Conservation (phyloP, 2,329 filamentous ascomycete genomes). For the Corinectria fuckeliana region DNA sequence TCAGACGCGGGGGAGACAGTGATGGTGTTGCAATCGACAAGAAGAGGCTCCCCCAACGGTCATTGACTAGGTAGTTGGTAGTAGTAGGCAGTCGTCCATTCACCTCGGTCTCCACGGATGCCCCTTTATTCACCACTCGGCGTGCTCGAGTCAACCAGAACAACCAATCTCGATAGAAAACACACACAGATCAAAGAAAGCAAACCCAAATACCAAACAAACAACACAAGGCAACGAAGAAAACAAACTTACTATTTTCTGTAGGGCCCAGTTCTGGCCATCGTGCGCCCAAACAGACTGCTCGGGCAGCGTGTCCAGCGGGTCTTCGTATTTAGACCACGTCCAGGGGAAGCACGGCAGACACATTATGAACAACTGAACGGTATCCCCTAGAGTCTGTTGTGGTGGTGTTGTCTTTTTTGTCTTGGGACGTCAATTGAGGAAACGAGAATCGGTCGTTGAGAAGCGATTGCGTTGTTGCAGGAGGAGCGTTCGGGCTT, state of each 20-base stretch:
- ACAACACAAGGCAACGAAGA: background rate
- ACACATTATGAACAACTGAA: slow-evolving; percentile 50
- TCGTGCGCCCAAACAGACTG: slow-evolving; percentile 52
- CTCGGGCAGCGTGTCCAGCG: slow-evolving; percentile 45
- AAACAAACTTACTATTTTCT: slow-evolving; percentile 46
- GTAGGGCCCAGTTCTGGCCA: slow-evolving; percentile 46
- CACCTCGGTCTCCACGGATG: background rate
- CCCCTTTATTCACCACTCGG: background rate
- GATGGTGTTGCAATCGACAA: background rate
- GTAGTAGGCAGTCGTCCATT: background rate
- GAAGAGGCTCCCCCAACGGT: background rate
- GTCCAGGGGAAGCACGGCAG: slow-evolving; percentile 60
- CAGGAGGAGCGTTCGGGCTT: background rate
- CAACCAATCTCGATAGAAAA: background rate
- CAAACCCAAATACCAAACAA: background rate
- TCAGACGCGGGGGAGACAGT: background rate
- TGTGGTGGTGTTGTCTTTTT: background rate
- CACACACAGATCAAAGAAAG: background rate
- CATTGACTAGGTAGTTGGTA: background rate
- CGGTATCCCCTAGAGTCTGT: background rate
- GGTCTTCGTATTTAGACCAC: slow-evolving; percentile 55
- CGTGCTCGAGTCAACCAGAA: background rate
- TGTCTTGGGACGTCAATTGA: background rate
- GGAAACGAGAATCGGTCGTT: background rate
- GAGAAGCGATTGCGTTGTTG: background rate